These are phyloP conservation scores for Ustilago shanxiensis DNA, from an alignment of 1,284 basidiomycete species.

Conservation along the genomic window DNA sequence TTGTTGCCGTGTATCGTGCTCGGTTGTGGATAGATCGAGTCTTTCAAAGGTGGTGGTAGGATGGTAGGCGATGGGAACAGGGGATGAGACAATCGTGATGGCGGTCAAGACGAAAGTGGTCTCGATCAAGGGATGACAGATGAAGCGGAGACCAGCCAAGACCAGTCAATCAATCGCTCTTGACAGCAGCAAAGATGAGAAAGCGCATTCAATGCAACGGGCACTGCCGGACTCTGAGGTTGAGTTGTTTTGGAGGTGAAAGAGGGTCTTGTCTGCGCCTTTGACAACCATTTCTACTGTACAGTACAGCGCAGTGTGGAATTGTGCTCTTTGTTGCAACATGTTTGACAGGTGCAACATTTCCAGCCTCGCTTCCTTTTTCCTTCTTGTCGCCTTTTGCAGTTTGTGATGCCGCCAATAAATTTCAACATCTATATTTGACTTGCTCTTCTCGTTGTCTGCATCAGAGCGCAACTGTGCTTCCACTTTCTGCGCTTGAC, in stretches of 20 bases:
- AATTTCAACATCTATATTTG: slow-evolving; percentile 24
- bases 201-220: neutral
- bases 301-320: neutral
- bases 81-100: neutral
- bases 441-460: slow-evolving; percentile 2
- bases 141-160: neutral
- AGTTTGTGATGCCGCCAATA: slow-evolving; percentile 1
- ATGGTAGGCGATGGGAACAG: neutral
- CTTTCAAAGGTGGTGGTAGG: neutral
- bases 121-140: too few species aligned
- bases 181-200: neutral
- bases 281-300: neutral
- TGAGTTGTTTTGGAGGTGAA: slow-evolving; percentile 2
- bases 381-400: neutral
- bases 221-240: neutral
- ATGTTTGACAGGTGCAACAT: slow-evolving; percentile 16
- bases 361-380: slow-evolving; percentile 6
- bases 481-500: neutral
- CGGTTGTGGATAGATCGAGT: neutral
- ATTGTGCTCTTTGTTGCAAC: slow-evolving; percentile 6
- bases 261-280: neutral
- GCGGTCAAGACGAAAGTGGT: neutral
- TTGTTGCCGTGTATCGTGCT: neutral
- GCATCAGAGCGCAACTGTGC: neutral
- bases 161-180: too few species aligned